Conservation (phyloP, 73 alveolate genomes). For the Stentor roeselii region DNA sequence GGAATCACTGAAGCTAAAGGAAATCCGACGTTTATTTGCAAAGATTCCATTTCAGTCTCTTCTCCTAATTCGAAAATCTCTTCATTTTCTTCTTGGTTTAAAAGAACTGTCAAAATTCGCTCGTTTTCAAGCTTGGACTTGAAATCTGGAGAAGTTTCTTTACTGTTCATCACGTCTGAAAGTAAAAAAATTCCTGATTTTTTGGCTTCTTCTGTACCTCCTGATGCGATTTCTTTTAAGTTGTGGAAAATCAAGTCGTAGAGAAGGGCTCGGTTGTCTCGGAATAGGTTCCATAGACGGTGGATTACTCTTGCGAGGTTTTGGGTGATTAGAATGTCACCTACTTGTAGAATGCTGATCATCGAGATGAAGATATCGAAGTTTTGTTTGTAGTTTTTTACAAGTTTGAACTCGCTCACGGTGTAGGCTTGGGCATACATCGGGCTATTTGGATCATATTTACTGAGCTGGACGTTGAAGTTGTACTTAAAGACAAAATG, state of each 20-base stretch:
- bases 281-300: conserved; percentile 5
- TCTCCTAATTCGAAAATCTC: conserved; percentile 12
- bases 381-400: neutral
- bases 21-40: conserved; percentile 6
- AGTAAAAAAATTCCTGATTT: neutral
- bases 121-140: conserved; percentile 8
- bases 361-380: neutral
- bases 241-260: neutral
- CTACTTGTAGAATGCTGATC: neutral
- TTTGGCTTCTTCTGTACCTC: conserved; percentile 14
- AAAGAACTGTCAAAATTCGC: neutral
- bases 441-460: neutral
- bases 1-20: conserved; percentile 1
- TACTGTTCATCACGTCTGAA: neutral
- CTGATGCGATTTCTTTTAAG: conserved; percentile 21
- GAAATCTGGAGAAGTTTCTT: neutral
- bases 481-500: neutral
- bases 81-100: neutral
- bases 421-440: neutral
- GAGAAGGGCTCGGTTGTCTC: neutral
- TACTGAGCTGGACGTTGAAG: neutral
- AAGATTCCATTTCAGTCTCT: neutral
- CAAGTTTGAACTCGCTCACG: neutral
- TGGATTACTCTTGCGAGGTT: neutral
- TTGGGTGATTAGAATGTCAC: conserved; percentile 15